phyloP scores from a whole-genome alignment of 768 basidiomycete species.

The Termitomyces heimii region DNA sequence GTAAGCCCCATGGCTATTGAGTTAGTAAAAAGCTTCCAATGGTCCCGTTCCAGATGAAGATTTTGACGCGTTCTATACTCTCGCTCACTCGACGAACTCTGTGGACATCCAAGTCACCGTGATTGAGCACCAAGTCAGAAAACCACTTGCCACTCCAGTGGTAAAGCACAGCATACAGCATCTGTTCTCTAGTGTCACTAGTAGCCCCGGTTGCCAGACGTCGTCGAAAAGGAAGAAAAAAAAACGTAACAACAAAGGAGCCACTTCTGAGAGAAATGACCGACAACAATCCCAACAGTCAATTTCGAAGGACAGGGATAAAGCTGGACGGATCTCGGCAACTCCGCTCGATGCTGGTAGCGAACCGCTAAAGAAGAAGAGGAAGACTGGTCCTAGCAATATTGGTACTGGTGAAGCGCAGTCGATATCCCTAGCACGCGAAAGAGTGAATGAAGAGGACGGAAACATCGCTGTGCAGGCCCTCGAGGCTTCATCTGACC shows the following conservation, averaged over 20 bases:
- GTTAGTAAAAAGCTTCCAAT: not conserved
- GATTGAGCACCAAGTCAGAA: slow-evolving; percentile 6
- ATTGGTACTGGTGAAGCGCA: not conserved
- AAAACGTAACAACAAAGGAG: not conserved
- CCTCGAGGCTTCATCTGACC: not conserved
- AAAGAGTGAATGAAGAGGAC: not conserved
- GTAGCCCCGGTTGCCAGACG: not conserved
- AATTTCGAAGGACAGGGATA: no score
- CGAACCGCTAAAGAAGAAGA: slow-evolving; percentile 6
- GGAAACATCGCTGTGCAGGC: not conserved
- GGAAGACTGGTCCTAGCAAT: not conserved
- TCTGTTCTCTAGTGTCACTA: not conserved
- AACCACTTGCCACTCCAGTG: not conserved
- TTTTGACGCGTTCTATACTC: slow-evolving; percentile 63
- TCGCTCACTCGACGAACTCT: slow-evolving; percentile 29
- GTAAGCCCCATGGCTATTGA: slow-evolving; percentile 29
- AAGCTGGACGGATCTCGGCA: not conserved
- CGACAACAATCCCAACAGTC: not conserved
- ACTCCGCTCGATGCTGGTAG: not conserved
- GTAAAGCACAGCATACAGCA: not conserved
- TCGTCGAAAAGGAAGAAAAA: slow-evolving; percentile 11
- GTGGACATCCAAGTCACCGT: slow-evolving; percentile 35
- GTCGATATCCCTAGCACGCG: not conserved
- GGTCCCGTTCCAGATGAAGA: slow-evolving; percentile 54
- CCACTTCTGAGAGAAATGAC: not conserved